phyloP scores from a whole-genome alignment of 78 protist genomes.

The Dictyostelium purpureum region DNA sequence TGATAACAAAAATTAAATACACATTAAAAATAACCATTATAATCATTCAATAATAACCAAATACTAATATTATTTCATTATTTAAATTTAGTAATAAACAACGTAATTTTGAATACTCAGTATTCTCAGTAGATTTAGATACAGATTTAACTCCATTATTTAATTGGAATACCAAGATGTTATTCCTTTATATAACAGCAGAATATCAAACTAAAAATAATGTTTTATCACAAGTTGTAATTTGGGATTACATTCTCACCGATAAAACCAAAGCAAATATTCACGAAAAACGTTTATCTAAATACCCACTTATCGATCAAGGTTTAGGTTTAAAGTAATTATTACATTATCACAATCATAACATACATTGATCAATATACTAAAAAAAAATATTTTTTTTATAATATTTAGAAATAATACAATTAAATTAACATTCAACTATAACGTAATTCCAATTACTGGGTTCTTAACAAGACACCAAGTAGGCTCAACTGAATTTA shows the following conservation, averaged over 20 bases:
- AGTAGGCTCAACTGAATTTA: conserved; percentile 37
- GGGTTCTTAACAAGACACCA: conserved; percentile 46
- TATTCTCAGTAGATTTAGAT: not conserved
- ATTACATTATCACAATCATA: not conserved
- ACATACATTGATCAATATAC: not conserved
- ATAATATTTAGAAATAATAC: not conserved
- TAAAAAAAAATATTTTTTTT: too few species aligned
- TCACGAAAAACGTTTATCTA: conserved; percentile 17
- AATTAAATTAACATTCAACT: conserved; percentile 43
- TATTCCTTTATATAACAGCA: conserved; percentile 55
- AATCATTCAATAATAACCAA: not conserved
- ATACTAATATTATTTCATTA: not conserved
- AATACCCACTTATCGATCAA: conserved; percentile 35
- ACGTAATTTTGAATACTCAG: conserved; percentile 12
- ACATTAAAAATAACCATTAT: not conserved
- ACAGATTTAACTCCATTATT: conserved; percentile 65
- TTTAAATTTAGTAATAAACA: not conserved
- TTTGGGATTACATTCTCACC: conserved; percentile 51
- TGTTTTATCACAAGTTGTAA: conserved; percentile 43
- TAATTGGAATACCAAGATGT: conserved; percentile 73
- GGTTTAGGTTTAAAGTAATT: conserved; percentile 32
- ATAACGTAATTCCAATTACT: conserved; percentile 63
- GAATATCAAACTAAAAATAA: conserved; percentile 45
- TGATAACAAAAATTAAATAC: not conserved
- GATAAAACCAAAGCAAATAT: conserved; percentile 48